A percentile compares a stretch with the other conserved stretches of the same genome.
Conservation (phyloP, 2,329 filamentous ascomycete genomes). For the Xylariaceae sp. region DNA sequence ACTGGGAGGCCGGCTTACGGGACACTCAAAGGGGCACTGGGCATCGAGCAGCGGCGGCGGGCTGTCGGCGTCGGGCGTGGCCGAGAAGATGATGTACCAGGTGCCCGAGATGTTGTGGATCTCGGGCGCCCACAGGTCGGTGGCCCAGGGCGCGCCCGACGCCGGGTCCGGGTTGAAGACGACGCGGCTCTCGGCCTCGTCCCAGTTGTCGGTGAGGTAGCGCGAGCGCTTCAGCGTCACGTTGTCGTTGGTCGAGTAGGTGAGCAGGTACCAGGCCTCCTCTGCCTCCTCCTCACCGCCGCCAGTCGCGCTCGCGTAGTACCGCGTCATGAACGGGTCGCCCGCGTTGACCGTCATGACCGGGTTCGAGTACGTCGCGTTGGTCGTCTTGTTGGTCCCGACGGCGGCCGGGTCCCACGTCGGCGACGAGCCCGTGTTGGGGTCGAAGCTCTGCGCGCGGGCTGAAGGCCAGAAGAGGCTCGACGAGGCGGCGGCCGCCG, state of each 20-base stretch:
- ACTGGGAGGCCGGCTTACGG: constrained; percentile 12
- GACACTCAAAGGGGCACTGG: constrained; percentile 27
- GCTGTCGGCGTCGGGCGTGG: constrained; percentile 26
- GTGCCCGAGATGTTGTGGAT: constrained; percentile 28
- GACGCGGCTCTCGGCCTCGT: constrained; percentile 27
- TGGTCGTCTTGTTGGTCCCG: constrained; percentile 28
- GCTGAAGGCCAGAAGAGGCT: no score
- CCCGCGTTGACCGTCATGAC: constrained; percentile 31
- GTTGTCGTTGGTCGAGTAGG: constrained; percentile 31
- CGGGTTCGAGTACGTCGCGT: constrained; percentile 31
- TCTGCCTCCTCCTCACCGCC: no score
- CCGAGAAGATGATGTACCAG: constrained; percentile 27
- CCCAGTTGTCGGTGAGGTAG: constrained; percentile 32
- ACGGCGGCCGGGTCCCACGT: constrained; percentile 25
- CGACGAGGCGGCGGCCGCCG: no score
- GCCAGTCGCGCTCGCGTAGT: constrained; percentile 23
- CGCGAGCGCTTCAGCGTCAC: constrained; percentile 30
- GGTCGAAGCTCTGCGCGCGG: constrained; percentile 25
- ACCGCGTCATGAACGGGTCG: constrained; percentile 32
- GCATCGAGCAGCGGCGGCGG: constrained; percentile 27
- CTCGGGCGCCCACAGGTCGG: constrained; percentile 28
- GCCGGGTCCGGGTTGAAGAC: constrained; percentile 27
- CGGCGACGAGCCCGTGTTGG: constrained; percentile 20
- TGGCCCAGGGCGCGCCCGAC: constrained; percentile 27
- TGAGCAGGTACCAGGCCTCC: constrained; percentile 33